Conservation (phyloP, 306 rosid genomes). For the Rosa lucieae region DNA sequence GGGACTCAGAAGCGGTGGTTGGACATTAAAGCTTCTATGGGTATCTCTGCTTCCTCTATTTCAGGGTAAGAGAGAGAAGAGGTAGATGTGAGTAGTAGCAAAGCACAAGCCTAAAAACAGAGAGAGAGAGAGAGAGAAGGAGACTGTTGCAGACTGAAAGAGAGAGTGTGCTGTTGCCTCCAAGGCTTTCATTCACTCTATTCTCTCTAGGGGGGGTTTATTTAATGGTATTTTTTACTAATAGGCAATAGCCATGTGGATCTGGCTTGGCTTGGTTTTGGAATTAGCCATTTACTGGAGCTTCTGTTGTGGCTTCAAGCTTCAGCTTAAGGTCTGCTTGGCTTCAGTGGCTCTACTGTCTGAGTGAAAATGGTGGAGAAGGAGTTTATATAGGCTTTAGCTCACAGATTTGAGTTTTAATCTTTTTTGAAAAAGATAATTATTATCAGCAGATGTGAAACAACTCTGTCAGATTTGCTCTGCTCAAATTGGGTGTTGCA, state of each 20-base stretch:
- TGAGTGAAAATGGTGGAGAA: background rate
- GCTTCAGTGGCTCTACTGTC: background rate
- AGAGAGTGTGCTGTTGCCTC: constrained; percentile 4
- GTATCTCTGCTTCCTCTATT: constrained; percentile 11
- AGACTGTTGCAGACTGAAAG: constrained; percentile 4
- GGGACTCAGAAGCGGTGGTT: background rate
- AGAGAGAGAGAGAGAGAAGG: constrained; percentile 14
- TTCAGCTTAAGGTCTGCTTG: background rate
- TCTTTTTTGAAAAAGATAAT: constrained; percentile 11
- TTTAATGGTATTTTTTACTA: constrained; percentile 36
- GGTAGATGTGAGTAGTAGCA: background rate
- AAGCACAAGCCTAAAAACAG: background rate
- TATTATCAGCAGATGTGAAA: constrained; percentile 33
- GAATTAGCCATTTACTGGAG: background rate
- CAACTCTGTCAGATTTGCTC: constrained; percentile 42
- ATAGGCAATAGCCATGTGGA: background rate
- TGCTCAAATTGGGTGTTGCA: constrained; percentile 27
- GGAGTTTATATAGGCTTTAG: background rate
- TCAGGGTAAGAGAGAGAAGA: constrained; percentile 8
- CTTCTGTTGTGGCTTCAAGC: background rate
- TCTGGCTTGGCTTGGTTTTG: constrained; percentile 24
- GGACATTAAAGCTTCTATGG: constrained; percentile 4
- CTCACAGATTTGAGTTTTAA: constrained; percentile 31
- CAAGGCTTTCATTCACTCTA: constrained; percentile 32
- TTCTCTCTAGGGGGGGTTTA: constrained; percentile 40